A percentile compares a stretch with the other conserved stretches of the same genome.
Conservation (phyloP, 2,329 filamentous ascomycete genomes). For the Fusarium temperatum region DNA sequence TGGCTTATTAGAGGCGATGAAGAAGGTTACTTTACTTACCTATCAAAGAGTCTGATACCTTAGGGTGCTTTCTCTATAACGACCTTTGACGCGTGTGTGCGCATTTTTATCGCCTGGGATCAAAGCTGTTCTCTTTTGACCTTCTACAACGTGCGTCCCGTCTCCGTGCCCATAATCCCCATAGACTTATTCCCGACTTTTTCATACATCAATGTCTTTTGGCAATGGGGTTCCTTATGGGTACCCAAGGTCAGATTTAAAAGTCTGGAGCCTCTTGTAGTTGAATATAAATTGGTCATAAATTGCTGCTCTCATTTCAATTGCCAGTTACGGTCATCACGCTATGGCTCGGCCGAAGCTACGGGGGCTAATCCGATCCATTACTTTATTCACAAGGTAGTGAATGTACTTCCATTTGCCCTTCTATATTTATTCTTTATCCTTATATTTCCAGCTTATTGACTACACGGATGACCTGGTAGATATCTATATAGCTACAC, state of each 20-base stretch:
- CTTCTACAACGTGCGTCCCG: not conserved
- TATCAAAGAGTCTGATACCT: too few relatives aligned
- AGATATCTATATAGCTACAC: not conserved
- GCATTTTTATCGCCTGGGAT: too few relatives aligned
- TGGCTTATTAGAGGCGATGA: not conserved
- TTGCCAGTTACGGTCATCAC: not conserved
- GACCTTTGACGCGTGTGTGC: too few relatives aligned
- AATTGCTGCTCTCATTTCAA: not conserved
- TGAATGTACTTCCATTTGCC: not conserved
- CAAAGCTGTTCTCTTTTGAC: constrained; percentile 6
- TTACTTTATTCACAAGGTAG: not conserved
- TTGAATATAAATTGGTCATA: not conserved
- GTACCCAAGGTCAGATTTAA: not conserved
- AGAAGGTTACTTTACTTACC: not conserved
- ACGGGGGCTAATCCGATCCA: not conserved
- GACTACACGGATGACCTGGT: not conserved
- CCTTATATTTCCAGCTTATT: not conserved
- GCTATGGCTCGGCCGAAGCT: not conserved
- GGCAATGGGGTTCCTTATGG: not conserved
- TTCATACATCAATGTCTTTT: not conserved
- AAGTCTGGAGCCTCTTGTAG: not conserved
- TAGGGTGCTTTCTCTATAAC: too few relatives aligned
- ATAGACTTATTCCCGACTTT: not conserved
- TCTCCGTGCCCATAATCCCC: not conserved
- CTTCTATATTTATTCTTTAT: too few relatives aligned